Evolutionary conservation across 768 basidiomycete genomes (phyloP).

Genomic region (Termitomyces bulborhizus): DNA sequence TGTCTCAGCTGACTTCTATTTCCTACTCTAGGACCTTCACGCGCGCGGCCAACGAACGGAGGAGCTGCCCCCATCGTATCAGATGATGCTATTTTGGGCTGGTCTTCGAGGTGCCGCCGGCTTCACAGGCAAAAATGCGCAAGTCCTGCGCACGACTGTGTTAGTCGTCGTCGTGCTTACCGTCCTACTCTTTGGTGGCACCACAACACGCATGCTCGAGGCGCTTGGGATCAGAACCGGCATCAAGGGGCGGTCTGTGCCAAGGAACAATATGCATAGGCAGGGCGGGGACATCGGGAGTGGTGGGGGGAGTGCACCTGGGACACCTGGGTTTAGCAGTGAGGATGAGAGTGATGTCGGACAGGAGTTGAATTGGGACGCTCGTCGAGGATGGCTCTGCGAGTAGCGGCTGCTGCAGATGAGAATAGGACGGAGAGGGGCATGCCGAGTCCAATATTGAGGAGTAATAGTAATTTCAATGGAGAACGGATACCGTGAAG

Average conservation of each 20-base stretch:
- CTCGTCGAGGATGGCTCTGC: conserved; percentile 8
- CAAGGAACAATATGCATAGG: conserved; percentile 21
- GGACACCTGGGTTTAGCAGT: conserved; percentile 31
- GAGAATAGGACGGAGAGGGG: conserved; percentile 60
- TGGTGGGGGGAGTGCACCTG: conserved; percentile 17
- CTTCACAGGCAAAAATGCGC: conserved; percentile 89
- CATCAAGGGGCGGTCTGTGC: conserved; percentile 64
- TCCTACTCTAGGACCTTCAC: conserved; percentile 43
- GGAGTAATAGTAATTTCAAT: conserved; percentile 21
- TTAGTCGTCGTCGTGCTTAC: conserved; percentile 94
- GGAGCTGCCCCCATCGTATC: conserved; percentile 94
- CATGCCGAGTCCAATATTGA: conserved; percentile 55
- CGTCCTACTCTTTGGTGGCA: conserved; percentile 92
- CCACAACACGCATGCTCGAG: conserved; percentile 95
- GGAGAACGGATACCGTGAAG: conserved; percentile 18
- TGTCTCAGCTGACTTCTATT: conserved; percentile 2
- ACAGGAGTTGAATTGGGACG: conserved; percentile 39
- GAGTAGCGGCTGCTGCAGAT: conserved; percentile 25
- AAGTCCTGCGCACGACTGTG: conserved; percentile 88
- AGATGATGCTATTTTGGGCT: conserved; percentile 99
- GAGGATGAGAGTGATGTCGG: conserved; percentile 31
- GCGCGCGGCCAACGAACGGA: conserved; percentile 82
- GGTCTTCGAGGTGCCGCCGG: conserved; percentile 93
- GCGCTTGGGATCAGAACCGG: conserved; percentile 94
- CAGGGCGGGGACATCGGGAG: conserved; percentile 24